Percentiles rank a stretch among this genome's conserved stretches.
Evolutionary conservation across 768 basidiomycete species (phyloP).

Genomic region (Polyporus arcularius): DNA sequence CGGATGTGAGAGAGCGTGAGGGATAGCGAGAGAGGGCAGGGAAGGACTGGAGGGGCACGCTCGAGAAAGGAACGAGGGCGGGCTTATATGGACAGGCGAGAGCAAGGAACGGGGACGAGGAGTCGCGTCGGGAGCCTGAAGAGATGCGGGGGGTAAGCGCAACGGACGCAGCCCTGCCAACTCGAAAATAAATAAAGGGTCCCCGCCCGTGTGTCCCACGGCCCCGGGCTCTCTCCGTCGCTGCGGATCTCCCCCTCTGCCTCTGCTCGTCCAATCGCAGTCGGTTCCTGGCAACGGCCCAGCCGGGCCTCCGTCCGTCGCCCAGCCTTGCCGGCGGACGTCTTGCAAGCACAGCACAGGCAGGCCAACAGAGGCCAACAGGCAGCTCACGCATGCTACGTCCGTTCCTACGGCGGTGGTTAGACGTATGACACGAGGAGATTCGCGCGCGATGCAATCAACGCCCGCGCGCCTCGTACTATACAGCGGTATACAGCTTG

Average conservation of each 20-base stretch:
- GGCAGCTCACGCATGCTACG: too few relatives aligned
- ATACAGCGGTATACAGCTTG: not conserved
- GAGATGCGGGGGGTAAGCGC: constrained; percentile 8
- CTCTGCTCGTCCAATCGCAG: not conserved
- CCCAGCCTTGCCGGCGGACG: not conserved
- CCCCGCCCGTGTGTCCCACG: not conserved
- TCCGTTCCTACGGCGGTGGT: too few relatives aligned
- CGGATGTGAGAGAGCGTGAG: constrained; percentile 11
- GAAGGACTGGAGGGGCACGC: constrained; percentile 18
- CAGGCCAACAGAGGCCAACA: too few relatives aligned
- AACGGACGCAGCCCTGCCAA: not conserved
- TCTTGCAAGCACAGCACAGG: too few relatives aligned
- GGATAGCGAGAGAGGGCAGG: constrained; percentile 12
- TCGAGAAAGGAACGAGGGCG: constrained; percentile 12
- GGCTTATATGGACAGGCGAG: constrained; percentile 7
- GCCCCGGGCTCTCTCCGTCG: not conserved
- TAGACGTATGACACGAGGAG: too few relatives aligned
- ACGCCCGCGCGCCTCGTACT: not conserved
- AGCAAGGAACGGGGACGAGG: not conserved
- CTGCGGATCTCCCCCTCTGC: not conserved
- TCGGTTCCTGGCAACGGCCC: not conserved
- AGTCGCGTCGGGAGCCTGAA: constrained; percentile 10
- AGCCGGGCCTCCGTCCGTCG: not conserved
- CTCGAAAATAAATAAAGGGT: constrained; percentile 3
- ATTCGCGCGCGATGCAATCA: too few relatives aligned